Conservation (phyloP, 148 eudicot species). For the Amaranthus cruentus region DNA sequence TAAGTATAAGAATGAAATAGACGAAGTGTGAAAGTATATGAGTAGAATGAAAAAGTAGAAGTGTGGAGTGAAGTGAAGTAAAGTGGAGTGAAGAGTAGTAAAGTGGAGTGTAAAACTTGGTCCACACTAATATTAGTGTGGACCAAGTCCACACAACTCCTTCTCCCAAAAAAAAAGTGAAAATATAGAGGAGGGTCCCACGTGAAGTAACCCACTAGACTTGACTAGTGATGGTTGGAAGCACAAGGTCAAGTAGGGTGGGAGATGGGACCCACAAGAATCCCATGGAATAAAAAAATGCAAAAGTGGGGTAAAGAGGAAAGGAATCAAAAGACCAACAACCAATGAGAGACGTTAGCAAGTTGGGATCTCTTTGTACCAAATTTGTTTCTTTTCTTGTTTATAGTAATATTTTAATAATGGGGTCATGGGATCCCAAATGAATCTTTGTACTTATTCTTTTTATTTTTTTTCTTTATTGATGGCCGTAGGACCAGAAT, state of each 20-base stretch:
- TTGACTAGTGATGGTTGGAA: neutral
- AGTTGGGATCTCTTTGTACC: constrained; percentile 1
- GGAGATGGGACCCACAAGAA: constrained; percentile 13
- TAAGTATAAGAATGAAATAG: too few relatives aligned
- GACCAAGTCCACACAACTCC: too few relatives aligned
- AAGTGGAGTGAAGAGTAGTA: too few relatives aligned
- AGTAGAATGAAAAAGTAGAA: too few relatives aligned
- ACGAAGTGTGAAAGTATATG: too few relatives aligned
- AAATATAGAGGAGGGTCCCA: too few relatives aligned
- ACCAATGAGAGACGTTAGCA: constrained; percentile 19
- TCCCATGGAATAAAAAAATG: constrained; percentile 1
- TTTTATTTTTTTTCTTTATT: neutral
- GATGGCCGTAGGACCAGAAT: too few relatives aligned
- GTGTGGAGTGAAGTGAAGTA: too few relatives aligned
- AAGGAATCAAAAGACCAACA: constrained; percentile 18
- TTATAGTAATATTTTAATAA: neutral
- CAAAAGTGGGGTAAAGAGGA: neutral
- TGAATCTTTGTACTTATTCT: neutral
- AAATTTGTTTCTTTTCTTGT: constrained; percentile 4
- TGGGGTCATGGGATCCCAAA: neutral
- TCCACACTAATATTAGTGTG: too few relatives aligned
- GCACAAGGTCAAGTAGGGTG: neutral
- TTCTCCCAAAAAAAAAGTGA: too few relatives aligned
- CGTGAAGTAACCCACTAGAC: neutral
- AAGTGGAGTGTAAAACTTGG: too few relatives aligned